Conservation (phyloP, 805 yeast genomes). For the Candida nonsorbophila region DNA sequence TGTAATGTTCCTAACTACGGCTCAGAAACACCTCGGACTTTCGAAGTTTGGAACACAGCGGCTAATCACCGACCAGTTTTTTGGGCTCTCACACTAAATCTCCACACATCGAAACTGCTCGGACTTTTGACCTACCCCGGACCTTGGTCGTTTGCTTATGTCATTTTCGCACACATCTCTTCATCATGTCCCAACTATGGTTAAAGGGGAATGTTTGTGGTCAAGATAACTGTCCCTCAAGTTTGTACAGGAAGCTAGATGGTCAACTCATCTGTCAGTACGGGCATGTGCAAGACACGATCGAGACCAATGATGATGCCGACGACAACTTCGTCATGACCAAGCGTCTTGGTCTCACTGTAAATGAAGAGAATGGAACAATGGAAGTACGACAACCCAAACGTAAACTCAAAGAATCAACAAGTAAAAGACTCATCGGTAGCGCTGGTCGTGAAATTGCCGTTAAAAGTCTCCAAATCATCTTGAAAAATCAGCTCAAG, state of each 20-base stretch:
- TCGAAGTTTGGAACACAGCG: too few species aligned
- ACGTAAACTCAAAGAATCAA: neutral
- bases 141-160: too few species aligned
- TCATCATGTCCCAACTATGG: constrained; percentile 30
- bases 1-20: too few species aligned
- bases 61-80: too few species aligned
- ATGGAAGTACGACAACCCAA: constrained; percentile 5
- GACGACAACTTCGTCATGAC: constrained; percentile 52
- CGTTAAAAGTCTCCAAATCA: constrained; percentile 4
- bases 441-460: constrained; percentile 6
- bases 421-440: constrained; percentile 4
- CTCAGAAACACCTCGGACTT: too few species aligned
- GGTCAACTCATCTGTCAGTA: constrained; percentile 83
- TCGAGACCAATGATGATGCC: constrained; percentile 79
- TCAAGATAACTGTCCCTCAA: constrained; percentile 79
- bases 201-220: constrained; percentile 83
- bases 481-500: constrained; percentile 35
- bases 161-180: too few species aligned
- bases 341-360: constrained; percentile 43
- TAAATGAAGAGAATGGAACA: constrained; percentile 6
- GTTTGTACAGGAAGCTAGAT: constrained; percentile 63
- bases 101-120: too few species aligned
- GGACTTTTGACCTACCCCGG: too few species aligned
- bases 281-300: constrained; percentile 85
- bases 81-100: too few species aligned